Percentiles rank a stretch among this genome's conserved stretches.
Evolutionary conservation across 2,329 filamentous ascomycete genomes (phyloP).

Genomic region (Trichophyton mentagrophytes): DNA sequence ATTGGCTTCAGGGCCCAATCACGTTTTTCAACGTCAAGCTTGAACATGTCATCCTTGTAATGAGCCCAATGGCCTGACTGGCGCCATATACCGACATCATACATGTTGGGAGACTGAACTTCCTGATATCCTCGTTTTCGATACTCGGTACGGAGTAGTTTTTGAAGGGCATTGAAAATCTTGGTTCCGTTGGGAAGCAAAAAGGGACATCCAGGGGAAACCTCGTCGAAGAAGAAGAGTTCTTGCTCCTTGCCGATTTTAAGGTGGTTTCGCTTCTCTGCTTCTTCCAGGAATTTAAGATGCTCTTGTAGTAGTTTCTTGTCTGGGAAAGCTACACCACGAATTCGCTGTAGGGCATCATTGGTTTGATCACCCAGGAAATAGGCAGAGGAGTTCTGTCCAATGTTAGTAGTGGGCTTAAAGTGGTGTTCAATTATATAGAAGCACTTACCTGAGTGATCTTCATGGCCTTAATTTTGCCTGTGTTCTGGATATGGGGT

Average conservation of each 20-base stretch:
- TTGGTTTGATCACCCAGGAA: slow-evolving; percentile 90
- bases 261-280: slow-evolving; percentile 91
- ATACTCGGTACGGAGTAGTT: slow-evolving; percentile 75
- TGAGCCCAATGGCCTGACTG: slow-evolving; percentile 87
- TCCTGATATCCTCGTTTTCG: slow-evolving; percentile 89
- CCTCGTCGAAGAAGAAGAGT: slow-evolving; percentile 90
- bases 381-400: slow-evolving; percentile 63
- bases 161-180: slow-evolving; percentile 80
- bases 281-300: slow-evolving; percentile 90
- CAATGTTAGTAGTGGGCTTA: slow-evolving; percentile 13
- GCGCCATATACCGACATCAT: slow-evolving; percentile 86
- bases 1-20: slow-evolving; percentile 84
- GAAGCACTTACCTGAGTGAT: slow-evolving; percentile 56
- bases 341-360: slow-evolving; percentile 90
- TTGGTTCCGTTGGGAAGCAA: slow-evolving; percentile 84
- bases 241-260: slow-evolving; percentile 92
- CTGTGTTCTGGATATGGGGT: slow-evolving; percentile 86
- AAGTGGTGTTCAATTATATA: too few species aligned
- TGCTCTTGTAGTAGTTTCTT: slow-evolving; percentile 92
- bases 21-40: slow-evolving; percentile 69
- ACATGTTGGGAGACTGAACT: slow-evolving; percentile 94
- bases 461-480: slow-evolving; percentile 86
- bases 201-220: slow-evolving; percentile 87
- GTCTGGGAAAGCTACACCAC: slow-evolving; percentile 91
- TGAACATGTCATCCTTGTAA: slow-evolving; percentile 93